Conservation (phyloP, 1,284 basidiomycete genomes). For the Heterobasidion irregulare region DNA sequence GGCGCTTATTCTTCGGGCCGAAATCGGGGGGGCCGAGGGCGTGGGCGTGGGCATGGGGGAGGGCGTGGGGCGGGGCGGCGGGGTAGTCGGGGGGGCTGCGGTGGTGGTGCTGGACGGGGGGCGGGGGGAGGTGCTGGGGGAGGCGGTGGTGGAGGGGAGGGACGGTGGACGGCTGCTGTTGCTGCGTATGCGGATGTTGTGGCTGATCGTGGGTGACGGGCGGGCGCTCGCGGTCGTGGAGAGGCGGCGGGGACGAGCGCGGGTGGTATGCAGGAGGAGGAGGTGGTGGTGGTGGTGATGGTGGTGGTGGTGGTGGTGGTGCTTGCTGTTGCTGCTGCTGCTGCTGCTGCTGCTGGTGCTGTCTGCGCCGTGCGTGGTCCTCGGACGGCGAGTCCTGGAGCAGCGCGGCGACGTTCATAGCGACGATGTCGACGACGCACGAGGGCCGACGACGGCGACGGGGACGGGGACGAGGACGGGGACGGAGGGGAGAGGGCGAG, state of each 20-base stretch:
- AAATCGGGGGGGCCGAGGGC: background rate
- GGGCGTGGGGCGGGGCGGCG: background rate
- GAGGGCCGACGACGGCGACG: background rate
- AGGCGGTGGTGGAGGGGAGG: background rate
- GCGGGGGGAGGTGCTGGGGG: background rate
- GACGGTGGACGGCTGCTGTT: background rate
- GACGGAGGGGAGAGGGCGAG: no score
- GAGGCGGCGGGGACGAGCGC: background rate
- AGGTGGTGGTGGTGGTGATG: conserved; percentile 11
- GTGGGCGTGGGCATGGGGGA: background rate
- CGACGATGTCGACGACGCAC: background rate
- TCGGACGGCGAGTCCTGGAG: conserved; percentile 65
- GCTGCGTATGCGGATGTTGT: background rate
- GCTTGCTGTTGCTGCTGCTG: conserved; percentile 6
- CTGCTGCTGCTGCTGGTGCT: conserved; percentile 4
- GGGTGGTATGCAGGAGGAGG: conserved; percentile 1
- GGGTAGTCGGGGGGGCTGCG: background rate
- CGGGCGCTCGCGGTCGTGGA: background rate
- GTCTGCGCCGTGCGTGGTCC: conserved; percentile 20
- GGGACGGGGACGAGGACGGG: conserved; percentile 4
- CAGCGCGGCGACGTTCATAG: conserved; percentile 67
- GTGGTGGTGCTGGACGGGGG: background rate
- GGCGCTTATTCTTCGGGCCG: background rate
- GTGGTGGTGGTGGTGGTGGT: no score
- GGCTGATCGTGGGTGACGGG: background rate